These are phyloP conservation scores for Spergularia azorica DNA, from an alignment of 179 eudicot species.

Conservation along the genomic window DNA sequence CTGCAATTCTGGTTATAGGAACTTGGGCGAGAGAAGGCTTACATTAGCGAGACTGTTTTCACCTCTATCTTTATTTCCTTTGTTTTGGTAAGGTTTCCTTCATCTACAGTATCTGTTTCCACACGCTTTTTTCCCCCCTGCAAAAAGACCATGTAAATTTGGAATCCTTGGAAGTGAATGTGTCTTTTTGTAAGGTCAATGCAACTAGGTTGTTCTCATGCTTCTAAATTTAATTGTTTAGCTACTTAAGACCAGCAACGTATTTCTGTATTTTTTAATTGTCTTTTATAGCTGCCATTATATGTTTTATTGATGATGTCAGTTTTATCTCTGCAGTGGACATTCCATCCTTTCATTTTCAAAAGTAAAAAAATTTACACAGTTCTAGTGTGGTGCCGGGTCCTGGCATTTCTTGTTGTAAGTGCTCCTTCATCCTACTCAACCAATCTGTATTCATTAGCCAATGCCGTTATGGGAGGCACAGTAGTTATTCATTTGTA, in stretches of 20 bases:
- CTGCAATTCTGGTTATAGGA: slow-evolving; percentile 47
- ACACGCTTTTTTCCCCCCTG: too few relatives aligned
- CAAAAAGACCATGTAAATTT: background rate
- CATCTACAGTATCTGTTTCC: background rate
- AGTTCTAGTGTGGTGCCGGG: slow-evolving; percentile 90
- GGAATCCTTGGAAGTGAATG: background rate
- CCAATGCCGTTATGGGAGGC: background rate
- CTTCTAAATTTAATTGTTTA: background rate
- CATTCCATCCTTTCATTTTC: slow-evolving; percentile 83
- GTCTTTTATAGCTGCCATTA: slow-evolving; percentile 6
- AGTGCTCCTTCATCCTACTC: slow-evolving; percentile 31
- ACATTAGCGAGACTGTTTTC: slow-evolving; percentile 85
- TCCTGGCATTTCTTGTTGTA: slow-evolving; percentile 75
- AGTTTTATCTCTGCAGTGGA: slow-evolving; percentile 60
- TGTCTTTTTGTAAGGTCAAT: background rate
- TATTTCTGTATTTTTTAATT: slow-evolving; percentile 1
- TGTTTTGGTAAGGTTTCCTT: slow-evolving; percentile 61
- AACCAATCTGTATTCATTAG: background rate
- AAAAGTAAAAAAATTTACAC: slow-evolving; percentile 87
- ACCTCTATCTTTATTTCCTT: slow-evolving; percentile 74
- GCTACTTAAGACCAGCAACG: background rate
- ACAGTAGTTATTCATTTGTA: background rate
- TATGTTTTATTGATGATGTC: background rate
- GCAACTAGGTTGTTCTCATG: background rate
- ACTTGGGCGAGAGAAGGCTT: slow-evolving; percentile 86